Evolutionary conservation across 495 filamentous ascomycete species (phyloP).

Genomic region (Bacidia gigantensis): DNA sequence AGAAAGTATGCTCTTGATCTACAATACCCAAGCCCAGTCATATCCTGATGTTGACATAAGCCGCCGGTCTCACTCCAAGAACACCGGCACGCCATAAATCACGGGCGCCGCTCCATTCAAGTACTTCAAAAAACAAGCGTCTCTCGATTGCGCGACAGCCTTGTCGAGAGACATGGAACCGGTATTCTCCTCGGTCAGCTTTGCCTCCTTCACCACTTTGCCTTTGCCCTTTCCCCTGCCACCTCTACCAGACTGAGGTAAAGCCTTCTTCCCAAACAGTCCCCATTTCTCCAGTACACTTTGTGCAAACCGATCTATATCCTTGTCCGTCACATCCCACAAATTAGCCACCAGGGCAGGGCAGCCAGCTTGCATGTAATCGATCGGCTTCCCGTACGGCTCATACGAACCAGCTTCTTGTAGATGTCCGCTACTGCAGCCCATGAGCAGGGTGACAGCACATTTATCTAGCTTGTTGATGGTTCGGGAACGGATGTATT

Average conservation of each 20-base stretch:
- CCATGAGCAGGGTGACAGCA: constrained; percentile 81
- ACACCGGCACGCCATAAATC: constrained; percentile 90
- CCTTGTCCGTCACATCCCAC: constrained; percentile 96
- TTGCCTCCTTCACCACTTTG: constrained; percentile 9
- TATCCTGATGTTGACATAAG: no score
- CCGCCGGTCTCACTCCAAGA: constrained; percentile 45
- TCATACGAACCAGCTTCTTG: constrained; percentile 78
- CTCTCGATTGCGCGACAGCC: constrained; percentile 60
- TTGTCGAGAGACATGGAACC: constrained; percentile 43
- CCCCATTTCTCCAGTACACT: constrained; percentile 75
- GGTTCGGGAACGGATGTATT: constrained; percentile 73
- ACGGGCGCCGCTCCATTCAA: constrained; percentile 85
- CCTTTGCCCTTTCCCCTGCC: constrained; percentile 19
- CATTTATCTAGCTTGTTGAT: constrained; percentile 63
- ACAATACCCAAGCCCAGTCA: neutral
- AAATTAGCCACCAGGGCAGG: constrained; percentile 77
- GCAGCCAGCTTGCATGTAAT: constrained; percentile 75
- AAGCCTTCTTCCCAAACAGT: constrained; percentile 31
- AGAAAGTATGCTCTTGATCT: neutral
- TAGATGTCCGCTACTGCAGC: constrained; percentile 68
- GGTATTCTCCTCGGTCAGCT: constrained; percentile 1
- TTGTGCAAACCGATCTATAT: constrained; percentile 82
- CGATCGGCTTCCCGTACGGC: constrained; percentile 73
- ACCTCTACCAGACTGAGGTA: constrained; percentile 11
- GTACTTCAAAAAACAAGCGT: constrained; percentile 70